Evolutionary conservation across 768 basidiomycete genomes (phyloP).

Genomic region (Leccinum subtestaceum): DNA sequence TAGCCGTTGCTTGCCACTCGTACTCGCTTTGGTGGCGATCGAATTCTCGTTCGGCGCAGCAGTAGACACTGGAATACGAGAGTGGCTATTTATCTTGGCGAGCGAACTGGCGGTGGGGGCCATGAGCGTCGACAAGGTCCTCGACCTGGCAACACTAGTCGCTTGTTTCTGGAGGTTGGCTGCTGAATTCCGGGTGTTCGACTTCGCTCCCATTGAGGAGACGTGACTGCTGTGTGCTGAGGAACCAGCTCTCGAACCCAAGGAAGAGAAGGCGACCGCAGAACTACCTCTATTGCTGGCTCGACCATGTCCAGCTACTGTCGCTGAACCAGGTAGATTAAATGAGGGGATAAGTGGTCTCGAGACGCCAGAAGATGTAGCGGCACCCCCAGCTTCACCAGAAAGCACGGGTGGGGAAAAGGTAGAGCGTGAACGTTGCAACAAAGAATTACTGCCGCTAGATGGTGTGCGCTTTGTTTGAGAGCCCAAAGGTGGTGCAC

Average conservation of each 20-base stretch:
- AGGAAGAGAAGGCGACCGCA: slow-evolving; percentile 34
- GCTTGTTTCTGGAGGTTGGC: slow-evolving; percentile 9
- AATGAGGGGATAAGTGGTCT: slow-evolving; percentile 24
- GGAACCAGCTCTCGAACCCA: slow-evolving; percentile 37
- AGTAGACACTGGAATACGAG: slow-evolving; percentile 25
- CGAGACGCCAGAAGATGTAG: slow-evolving; percentile 14
- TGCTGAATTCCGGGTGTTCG: slow-evolving; percentile 12
- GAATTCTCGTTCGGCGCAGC: slow-evolving; percentile 15
- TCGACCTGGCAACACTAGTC: slow-evolving; percentile 18
- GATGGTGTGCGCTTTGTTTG: slow-evolving; percentile 21
- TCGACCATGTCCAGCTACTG: slow-evolving; percentile 17
- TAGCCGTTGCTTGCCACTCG: slow-evolving; percentile 15
- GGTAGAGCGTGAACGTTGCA: slow-evolving; percentile 10
- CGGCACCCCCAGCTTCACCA: slow-evolving; percentile 4
- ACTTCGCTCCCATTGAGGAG: slow-evolving; percentile 32
- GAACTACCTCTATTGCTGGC: slow-evolving; percentile 17
- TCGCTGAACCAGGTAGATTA: slow-evolving; percentile 13
- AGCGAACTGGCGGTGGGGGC: slow-evolving; percentile 79
- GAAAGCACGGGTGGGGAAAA: slow-evolving; percentile 13
- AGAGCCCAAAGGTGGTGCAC: slow-evolving; percentile 16
- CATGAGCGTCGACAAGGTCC: slow-evolving; percentile 50
- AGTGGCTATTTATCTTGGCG: slow-evolving; percentile 45
- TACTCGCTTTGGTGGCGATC: slow-evolving; percentile 6
- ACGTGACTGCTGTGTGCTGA: slow-evolving; percentile 18
- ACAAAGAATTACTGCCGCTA: slow-evolving; percentile 10